Evolutionary conservation across 768 basidiomycete species (phyloP), one percentile per base, ranked within the genome.

Genomic region (Rhizopogon rudus): DNA sequence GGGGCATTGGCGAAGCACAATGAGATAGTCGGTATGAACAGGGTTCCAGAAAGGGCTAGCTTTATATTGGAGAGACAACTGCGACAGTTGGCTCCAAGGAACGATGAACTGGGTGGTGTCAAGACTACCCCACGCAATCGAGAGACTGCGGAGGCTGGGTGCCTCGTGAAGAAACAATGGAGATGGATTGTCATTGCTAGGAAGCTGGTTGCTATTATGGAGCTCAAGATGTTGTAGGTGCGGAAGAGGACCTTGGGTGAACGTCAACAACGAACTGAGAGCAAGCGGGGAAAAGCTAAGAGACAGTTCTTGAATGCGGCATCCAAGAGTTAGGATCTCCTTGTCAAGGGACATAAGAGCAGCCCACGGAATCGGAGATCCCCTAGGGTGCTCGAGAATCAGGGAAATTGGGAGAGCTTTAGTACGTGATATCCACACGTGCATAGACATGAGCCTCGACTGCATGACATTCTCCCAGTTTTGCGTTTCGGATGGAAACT

Each of bases 311-410:
- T 57, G 62, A 16, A 69, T 29, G 16, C 63, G 65, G 42, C 46
- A 53, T n/a, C 54, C 17, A 46, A 67, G 65, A 12, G 63, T 51
- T 31, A 69, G 56, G 25, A 71, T 61, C 17, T 69, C 67, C 17
- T 57, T 67, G 43, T 71, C 69, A 2, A 71, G 65, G 44, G 53
- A 58, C 50, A 71, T 45, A 44, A 71, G 69, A 0, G 69, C 61
- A 9, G 57, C 54, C 65, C 65, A 64, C 0, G 61, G 60, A 33
- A 69, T 59, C 31, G 43, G 49, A 12, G 65, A 59, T 0, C 58
- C 69, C 22, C 57, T 65, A 35, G 51, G 1, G 22, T 69, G 69
- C 35, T 59, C 56, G 42, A 69, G 55, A 28, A 40, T 50, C 16
- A 68, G 44, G 54, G 69, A 63, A 14, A 69, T 54, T 2, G 67